Percentiles rank a stretch among this genome's conserved stretches.
Evolutionary conservation across 1,284 basidiomycete genomes (phyloP).

Genomic region (Blastosporella zonata): DNA sequence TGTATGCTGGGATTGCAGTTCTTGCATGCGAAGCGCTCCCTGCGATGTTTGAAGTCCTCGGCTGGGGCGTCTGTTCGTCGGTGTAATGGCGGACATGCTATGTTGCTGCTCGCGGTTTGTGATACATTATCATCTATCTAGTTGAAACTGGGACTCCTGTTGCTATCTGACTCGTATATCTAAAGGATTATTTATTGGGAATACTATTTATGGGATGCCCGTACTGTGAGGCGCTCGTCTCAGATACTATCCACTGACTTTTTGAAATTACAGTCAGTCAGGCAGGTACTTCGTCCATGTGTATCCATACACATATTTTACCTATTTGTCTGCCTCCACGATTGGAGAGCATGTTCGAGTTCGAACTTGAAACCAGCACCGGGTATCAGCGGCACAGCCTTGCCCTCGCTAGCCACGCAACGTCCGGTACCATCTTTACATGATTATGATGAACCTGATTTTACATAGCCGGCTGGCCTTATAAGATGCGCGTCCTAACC

Average conservation of each 20-base stretch:
- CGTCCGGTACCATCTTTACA: too few species aligned
- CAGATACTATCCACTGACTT: too few species aligned
- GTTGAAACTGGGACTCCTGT: background rate
- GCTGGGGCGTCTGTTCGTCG: slow-evolving; percentile 52
- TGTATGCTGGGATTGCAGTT: slow-evolving; percentile 84
- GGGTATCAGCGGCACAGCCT: too few species aligned
- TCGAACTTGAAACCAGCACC: too few species aligned
- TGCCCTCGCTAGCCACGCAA: too few species aligned
- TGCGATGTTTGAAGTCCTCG: slow-evolving; percentile 65
- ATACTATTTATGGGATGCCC: too few species aligned
- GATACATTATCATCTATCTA: background rate
- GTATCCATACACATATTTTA: too few species aligned
- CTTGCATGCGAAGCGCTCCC: slow-evolving; percentile 64
- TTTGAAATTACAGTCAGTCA: too few species aligned
- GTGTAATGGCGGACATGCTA: background rate
- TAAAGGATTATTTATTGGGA: background rate
- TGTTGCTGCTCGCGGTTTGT: background rate
- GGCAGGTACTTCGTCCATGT: too few species aligned
- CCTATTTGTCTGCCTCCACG: too few species aligned
- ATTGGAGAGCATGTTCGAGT: too few species aligned
- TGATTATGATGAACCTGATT: slow-evolving; percentile 1
- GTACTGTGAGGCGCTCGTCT: too few species aligned
- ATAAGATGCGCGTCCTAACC: background rate
- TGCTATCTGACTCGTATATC: background rate
- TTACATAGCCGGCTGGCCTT: background rate